Evolutionary conservation across 495 filamentous ascomycete genomes (phyloP), one percentile per base, ranked within the genome.

Genomic region (Oidiodendron maius): DNA sequence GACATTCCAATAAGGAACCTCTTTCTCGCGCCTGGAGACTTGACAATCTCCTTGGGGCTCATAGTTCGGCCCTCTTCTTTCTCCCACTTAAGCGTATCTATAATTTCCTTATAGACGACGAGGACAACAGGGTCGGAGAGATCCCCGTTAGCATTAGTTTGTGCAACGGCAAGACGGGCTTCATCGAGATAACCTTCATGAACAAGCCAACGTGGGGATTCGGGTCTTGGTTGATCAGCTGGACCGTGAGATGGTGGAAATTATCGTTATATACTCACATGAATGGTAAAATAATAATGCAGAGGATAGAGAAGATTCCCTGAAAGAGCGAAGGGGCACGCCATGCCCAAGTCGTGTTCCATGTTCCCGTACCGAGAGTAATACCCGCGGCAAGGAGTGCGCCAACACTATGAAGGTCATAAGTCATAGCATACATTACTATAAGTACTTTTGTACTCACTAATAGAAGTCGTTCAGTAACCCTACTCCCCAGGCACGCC

Each of bases 191-290:
- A 63, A 10, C 67, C 69, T 40, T 71, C 61, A 38, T 72, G 69
- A 24, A 82, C 72, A 13, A 81, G 67, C 77, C 77, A 82, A 52
- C 78, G 74, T 9, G 78, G 77, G 2, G 75, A 79, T 64, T 80
- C 77, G 2, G 78, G 78, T 21, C 50, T 52, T n/a, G 21, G 11
- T 4, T 10, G 26, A 63, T 63, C 1, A 61, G 32, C 9, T 42
- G 20, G 23, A 28, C 45, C 6, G 4, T 9, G 2, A 1, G 34
- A 22, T 11, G 12, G 37, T 9, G 2, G 37, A 10, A 26, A 23
- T 24, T 1, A 24, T 15, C 11, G 2, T 23, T 18, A 17, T 54
- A 16, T 12, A 35, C 50, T 47, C 37, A 52, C 15, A 70, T 58
- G 55, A 68, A 65, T 16, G 50, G 54, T 13, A 57, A 18, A 10